Conservation (phyloP, 352 stramenopile genomes). For the Phytophthora agathidicida region DNA sequence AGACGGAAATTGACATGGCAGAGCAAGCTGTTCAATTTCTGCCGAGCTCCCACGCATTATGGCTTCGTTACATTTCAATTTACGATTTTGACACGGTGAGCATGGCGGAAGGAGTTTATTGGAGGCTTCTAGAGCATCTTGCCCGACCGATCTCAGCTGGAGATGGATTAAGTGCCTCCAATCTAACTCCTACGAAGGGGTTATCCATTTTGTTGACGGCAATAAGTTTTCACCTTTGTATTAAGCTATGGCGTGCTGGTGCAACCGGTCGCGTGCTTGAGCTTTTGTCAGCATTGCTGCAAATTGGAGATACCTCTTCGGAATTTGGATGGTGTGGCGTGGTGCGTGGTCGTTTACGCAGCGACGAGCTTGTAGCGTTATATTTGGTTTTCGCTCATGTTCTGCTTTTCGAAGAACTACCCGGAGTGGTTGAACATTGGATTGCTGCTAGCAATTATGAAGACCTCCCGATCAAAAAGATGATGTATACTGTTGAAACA, state of each 20-base stretch:
- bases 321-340: slow-evolving; percentile 33
- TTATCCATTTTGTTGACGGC: slow-evolving; percentile 38
- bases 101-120: slow-evolving; percentile 37
- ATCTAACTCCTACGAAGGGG: slow-evolving; percentile 7
- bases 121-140: slow-evolving; percentile 43
- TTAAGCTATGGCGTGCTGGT: slow-evolving; percentile 38
- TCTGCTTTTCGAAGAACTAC: slow-evolving; percentile 36
- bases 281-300: slow-evolving; percentile 34
- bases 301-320: slow-evolving; percentile 19
- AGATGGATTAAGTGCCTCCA: background rate
- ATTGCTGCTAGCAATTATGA: slow-evolving; percentile 26
- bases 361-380: slow-evolving; percentile 25
- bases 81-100: slow-evolving; percentile 42
- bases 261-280: slow-evolving; percentile 23
- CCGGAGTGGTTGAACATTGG: slow-evolving; percentile 35
- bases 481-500: slow-evolving; percentile 36
- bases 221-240: slow-evolving; percentile 43
- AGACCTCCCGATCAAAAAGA: slow-evolving; percentile 28
- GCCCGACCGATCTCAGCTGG: slow-evolving; percentile 8
- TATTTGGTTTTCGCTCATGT: slow-evolving; percentile 31
- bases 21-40: slow-evolving; percentile 52
- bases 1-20: slow-evolving; percentile 43
- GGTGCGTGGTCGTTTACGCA: slow-evolving; percentile 25
- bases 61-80: slow-evolving; percentile 49
- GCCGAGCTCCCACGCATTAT: slow-evolving; percentile 43